Evolutionary conservation across 2,329 filamentous ascomycete genomes (phyloP), one percentile per base, ranked within the genome.

Genomic region (Penicillium sp.): DNA sequence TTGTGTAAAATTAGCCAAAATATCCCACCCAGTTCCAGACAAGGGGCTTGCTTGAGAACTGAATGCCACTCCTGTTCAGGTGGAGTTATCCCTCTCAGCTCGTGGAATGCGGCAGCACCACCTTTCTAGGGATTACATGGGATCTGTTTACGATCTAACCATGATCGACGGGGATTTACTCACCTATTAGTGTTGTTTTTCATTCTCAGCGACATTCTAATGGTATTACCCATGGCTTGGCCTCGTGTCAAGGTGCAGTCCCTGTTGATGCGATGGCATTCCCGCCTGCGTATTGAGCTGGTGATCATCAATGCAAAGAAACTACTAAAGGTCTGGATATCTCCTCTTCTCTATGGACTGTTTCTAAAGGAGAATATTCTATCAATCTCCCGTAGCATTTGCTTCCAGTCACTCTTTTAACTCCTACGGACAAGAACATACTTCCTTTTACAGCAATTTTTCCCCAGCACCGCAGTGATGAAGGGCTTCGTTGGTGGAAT

Each of bases 401-500:
- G 36, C 44, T 56, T 51, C 17, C 53, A 51, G 63, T 64, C 63
- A 52, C 55, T 65, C 63, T 53, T 65, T 60, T 60, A 56, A 52
- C 26, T 41, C 22, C 50, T 26, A 42, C 37, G 31, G 43, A 47
- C 48, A 28, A 36, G 22, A 50, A 25, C 16, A 46, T 51, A 45
- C 16, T 38, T 44, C 31, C 22, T 50, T 56, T 19, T 47, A 28
- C 46, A 62, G 47, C 57, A 58, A 57, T 53, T 50, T 37, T 40
- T 26, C 37, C 42, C 43, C 44, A 58, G 40, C 26, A 52, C 25
- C 44, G 43, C 33, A 60, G 66, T 50, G 14, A 75, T 75, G 72
- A 75, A 74, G 67, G 68, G 66, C 43, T 64, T 74, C 43, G 62
- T 68, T 30, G 67, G 62, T 42, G 71, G 70, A 48, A 69, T 75